phyloP scores from a whole-genome alignment of 495 filamentous ascomycete species.

The Penicillium subrubescens region DNA sequence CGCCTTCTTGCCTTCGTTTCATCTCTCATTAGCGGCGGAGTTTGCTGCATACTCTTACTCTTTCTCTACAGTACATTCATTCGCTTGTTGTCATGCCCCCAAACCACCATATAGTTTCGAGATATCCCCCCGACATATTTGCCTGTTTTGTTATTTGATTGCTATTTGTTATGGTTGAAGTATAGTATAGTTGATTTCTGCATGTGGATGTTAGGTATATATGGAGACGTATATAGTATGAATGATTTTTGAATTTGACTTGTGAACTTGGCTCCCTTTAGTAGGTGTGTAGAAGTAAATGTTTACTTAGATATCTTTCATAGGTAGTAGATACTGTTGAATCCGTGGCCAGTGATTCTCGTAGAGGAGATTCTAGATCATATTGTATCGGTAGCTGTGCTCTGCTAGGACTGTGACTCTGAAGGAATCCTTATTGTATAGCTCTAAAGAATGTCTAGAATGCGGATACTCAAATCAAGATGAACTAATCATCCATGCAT shows the following conservation, averaged over 20 bases:
- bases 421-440: neutral
- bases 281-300: neutral
- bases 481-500: neutral
- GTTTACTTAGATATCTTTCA: neutral
- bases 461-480: too few relatives aligned
- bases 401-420: neutral
- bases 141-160: constrained; percentile 4
- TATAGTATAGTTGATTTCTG: constrained; percentile 27
- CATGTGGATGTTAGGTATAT: constrained; percentile 17
- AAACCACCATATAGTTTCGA: constrained; percentile 16
- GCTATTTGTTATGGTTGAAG: constrained; percentile 6
- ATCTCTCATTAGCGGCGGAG: constrained; percentile 36
- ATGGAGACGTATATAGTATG: constrained; percentile 27
- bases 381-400: too few relatives aligned
- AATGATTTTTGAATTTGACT: neutral
- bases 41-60: constrained; percentile 31
- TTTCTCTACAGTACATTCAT: constrained; percentile 27
- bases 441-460: too few relatives aligned
- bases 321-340: neutral
- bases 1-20: constrained; percentile 11
- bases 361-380: too few relatives aligned
- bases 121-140: constrained; percentile 25
- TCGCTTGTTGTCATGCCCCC: constrained; percentile 23
- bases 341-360: neutral
- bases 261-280: neutral